Conservation (phyloP, 371 early-diverging fungal genomes). For the Zancudomyces culisetae region DNA sequence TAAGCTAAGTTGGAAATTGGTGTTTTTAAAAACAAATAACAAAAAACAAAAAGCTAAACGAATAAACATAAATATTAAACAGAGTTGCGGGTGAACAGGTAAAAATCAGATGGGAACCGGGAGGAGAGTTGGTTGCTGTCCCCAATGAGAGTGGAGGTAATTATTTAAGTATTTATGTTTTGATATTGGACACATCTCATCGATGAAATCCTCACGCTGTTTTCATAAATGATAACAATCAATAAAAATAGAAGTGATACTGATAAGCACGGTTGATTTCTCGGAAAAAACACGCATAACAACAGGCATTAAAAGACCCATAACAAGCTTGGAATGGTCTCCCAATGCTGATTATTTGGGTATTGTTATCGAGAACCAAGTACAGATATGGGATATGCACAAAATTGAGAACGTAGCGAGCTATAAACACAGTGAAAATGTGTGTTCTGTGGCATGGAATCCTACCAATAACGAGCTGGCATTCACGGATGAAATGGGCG, state of each 20-base stretch:
- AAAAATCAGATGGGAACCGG: background rate
- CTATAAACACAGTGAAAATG: background rate
- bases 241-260: background rate
- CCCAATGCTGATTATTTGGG: slow-evolving; percentile 15
- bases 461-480: slow-evolving; percentile 19
- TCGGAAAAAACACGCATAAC: background rate
- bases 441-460: slow-evolving; percentile 22
- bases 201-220: no score
- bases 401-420: slow-evolving; percentile 9
- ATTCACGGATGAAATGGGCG: slow-evolving; percentile 21
- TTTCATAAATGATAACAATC: no score
- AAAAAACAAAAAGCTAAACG: background rate
- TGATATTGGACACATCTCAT: no score
- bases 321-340: slow-evolving; percentile 10
- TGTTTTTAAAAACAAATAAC: background rate
- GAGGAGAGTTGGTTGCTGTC: background rate
- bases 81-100: background rate
- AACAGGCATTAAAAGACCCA: background rate
- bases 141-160: background rate
- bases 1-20: background rate
- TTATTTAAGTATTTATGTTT: no score
- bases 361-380: slow-evolving; percentile 7
- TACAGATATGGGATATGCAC: slow-evolving; percentile 15
- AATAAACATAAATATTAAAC: background rate
- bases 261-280: background rate